Evolutionary conservation across 805 yeast species (phyloP).

Genomic region (Diddensiella caesifluorescens): DNA sequence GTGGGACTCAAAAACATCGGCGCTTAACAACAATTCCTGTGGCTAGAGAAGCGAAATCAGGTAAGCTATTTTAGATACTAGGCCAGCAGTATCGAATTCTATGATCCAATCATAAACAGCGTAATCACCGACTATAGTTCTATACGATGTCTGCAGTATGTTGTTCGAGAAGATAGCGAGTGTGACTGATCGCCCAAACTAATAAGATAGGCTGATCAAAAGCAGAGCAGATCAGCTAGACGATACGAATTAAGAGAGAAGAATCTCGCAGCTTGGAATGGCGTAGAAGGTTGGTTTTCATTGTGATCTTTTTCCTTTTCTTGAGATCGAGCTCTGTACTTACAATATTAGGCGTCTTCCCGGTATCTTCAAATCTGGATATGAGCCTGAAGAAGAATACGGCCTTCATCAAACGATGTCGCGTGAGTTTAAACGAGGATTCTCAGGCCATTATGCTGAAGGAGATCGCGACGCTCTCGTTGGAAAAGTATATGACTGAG

Average conservation of each 20-base stretch:
- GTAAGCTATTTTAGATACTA: too few relatives aligned
- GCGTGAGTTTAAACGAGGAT: conserved; percentile 52
- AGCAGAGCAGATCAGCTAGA: conserved; percentile 14
- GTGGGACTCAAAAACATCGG: too few relatives aligned
- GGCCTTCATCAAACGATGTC: conserved; percentile 67
- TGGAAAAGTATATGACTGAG: conserved; percentile 74
- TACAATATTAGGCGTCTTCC: conserved; percentile 18
- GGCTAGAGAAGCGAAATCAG: too few relatives aligned
- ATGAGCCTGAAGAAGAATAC: conserved; percentile 76
- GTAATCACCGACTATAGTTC: too few relatives aligned
- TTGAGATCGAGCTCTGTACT: too few relatives aligned
- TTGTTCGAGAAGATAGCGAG: too few relatives aligned
- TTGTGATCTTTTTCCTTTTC: neutral
- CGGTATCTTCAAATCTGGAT: conserved; percentile 36
- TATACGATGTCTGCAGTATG: too few relatives aligned
- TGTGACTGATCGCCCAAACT: too few relatives aligned
- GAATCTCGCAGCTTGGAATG: conserved; percentile 52
- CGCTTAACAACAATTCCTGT: too few relatives aligned
- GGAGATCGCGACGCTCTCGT: conserved; percentile 57
- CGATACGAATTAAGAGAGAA: conserved; percentile 33
- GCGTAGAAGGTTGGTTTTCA: conserved; percentile 20
- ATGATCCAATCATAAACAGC: too few relatives aligned
- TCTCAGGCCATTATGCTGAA: conserved; percentile 44
- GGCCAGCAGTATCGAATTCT: too few relatives aligned
- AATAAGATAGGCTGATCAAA: conserved; percentile 1